Percentiles rank a stretch among this genome's conserved stretches.
Evolutionary conservation across 257 asterid genomes (phyloP).

Genomic region (Lantana camara): DNA sequence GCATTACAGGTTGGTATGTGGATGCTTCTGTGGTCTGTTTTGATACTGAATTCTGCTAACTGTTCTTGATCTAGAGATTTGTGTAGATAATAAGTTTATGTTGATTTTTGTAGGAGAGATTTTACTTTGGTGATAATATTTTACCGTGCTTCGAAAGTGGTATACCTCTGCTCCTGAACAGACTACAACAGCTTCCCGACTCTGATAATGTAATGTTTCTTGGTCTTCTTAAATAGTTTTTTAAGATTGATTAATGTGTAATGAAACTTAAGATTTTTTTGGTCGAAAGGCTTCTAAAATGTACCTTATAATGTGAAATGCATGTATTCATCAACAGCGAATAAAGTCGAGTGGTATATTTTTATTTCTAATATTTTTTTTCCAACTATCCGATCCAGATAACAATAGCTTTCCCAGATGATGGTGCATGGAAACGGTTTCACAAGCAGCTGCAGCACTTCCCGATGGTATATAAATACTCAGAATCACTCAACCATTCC

Average conservation of each 20-base stretch:
- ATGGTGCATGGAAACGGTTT: slow-evolving; percentile 99
- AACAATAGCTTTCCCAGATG: slow-evolving; percentile 97
- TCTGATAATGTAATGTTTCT: slow-evolving; percentile 78
- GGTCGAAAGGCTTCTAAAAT: no score
- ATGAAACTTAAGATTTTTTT: not conserved
- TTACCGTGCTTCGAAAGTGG: slow-evolving; percentile 98
- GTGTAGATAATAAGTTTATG: slow-evolving; percentile 9
- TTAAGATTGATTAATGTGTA: no score
- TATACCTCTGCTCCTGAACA: slow-evolving; percentile 79
- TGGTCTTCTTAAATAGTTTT: not conserved
- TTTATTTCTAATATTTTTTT: slow-evolving; percentile 13
- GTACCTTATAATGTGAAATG: not conserved
- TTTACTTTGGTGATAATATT: slow-evolving; percentile 91
- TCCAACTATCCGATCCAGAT: slow-evolving; percentile 50
- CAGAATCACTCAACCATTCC: not conserved
- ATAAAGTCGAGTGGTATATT: not conserved
- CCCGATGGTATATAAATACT: slow-evolving; percentile 68
- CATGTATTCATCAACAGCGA: not conserved
- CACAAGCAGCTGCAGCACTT: slow-evolving; percentile 99
- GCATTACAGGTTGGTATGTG: slow-evolving; percentile 81
- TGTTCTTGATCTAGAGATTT: not conserved
- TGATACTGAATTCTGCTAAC: slow-evolving; percentile 14
- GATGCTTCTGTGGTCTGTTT: not conserved
- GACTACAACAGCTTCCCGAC: slow-evolving; percentile 95
- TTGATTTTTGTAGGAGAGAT: slow-evolving; percentile 73